Base-by-base conservation (phyloP, 108 stramenopile species). In the Nitzschia palea region DNA sequence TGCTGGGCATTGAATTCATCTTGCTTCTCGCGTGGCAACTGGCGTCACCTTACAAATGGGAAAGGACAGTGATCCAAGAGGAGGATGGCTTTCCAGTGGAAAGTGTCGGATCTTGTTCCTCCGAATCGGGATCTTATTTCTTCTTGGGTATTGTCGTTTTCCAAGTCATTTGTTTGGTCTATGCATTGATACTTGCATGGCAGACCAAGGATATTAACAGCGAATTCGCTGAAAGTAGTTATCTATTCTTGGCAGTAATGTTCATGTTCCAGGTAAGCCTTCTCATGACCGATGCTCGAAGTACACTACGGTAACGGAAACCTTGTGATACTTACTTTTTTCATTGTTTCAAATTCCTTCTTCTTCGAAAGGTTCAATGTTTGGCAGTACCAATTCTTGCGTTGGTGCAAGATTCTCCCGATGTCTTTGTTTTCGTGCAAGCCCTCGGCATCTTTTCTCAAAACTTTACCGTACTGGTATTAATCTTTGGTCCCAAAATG, bases 401-500 rank as follows among this genome's bases (percentile, higher is more conserved):
- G 2, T 50, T 87, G 36, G 77, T 75, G 5, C 48, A 32, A 20
- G 77, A 78, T 32, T 67, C 60, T 30, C 32, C 74, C 2, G 36
- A 60, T 15, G 79, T 68, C 4, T 74, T 54, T 17, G 82, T 70
- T 69, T 61, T 84, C 30, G 64, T 83, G 2, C 28, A 36, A 29
- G 47, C 31, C n/a, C 47, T 47, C 17, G 60, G 76, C 20, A 74
- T 85, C 6, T 73, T 78, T 47, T 25, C 65, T 29, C 44, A 69
- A 14, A 65, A 77, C n/a, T 34, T 64, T 3, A 68, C 73, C 20
- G 70, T 78, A 10, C 25, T 80, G 22, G 32, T 69, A 1, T 33
- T 81, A 0, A 80, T 86, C 54, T 82, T 86, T 76, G 65, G 44
- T 43, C 80, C 80, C 1, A 86, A 82, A 56, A 69, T 83, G 53